Evolutionary conservation across 2,329 filamentous ascomycete species (phyloP), one percentile per base, ranked within the genome.

Genomic region (Ascochyta rabiei): DNA sequence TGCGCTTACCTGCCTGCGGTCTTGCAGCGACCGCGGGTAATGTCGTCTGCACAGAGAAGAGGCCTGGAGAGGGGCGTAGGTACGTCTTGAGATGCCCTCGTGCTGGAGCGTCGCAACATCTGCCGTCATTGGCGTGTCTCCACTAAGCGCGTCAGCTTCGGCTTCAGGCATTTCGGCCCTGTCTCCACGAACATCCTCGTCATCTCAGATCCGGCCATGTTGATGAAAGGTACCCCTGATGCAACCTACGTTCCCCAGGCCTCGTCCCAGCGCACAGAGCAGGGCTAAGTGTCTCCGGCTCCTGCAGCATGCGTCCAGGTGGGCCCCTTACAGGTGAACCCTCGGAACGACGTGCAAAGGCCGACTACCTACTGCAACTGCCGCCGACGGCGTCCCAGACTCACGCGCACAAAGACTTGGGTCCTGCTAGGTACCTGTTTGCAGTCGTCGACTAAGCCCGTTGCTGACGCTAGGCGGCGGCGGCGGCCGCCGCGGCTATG

Each of bases 261-360:
- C 51, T 67, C 62, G 66, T 71, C 65, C 63, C 56, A 61, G 62
- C 64, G 61, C 67, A 69, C 66, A 67, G 66, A 63, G 60, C 61
- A 53, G 46, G 56, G 50, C 61, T 64, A 66, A 63, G 69, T 67
- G 57, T 60, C 42, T 55, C 37, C 58, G 48, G 52, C 55, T 60
- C 55, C 59, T 66, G 62, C 60, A 64, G 56, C 55, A 39, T 49
- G 53, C 57, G 45, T 58, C 38, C 46, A 49, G 52, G 50, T 53
- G 48, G 53, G 60, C 52, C 63, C 62, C 62, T 62, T 60, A 53
- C 60, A 55, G 52, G 59, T 37, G 53, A 58, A 59, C 39, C 42
- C 31, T 57, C 46, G 45, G 50, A 49, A 48, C 48, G 40, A 50
- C 37, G 45, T 54, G 62, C 48, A 46, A 30, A 15, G 49, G 24